Conservation (phyloP, 768 basidiomycete genomes). For the Tephrocybe sp. region DNA sequence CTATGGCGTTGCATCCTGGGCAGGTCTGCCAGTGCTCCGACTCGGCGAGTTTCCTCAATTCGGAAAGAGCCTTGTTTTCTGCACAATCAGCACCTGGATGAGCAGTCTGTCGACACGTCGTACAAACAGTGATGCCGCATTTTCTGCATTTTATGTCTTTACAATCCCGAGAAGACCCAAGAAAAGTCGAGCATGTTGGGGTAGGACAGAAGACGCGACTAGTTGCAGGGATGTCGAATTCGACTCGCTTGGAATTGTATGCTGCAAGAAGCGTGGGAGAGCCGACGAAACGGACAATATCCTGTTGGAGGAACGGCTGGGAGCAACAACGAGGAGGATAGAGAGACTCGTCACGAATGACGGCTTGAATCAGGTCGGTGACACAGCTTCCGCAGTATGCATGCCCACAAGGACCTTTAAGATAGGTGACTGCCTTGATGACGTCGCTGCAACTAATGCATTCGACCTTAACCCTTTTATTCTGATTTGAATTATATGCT, state of each 20-base stretch:
- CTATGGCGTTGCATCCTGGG: slow-evolving; percentile 51
- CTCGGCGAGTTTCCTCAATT: slow-evolving; percentile 42
- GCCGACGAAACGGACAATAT: slow-evolving; percentile 7
- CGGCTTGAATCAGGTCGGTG: slow-evolving; percentile 27
- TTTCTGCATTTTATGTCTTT: slow-evolving; percentile 29
- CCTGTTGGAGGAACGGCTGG: slow-evolving; percentile 21
- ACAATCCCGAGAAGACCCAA: slow-evolving; percentile 26
- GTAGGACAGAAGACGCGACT: slow-evolving; percentile 23
- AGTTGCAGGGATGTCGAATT: slow-evolving; percentile 15
- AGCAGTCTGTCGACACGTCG: slow-evolving; percentile 43
- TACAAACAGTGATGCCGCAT: slow-evolving; percentile 43
- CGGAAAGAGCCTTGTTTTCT: slow-evolving; percentile 38
- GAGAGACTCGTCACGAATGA: slow-evolving; percentile 37
- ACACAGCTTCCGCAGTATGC: slow-evolving; percentile 33
- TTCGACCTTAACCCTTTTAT: slow-evolving; percentile 2
- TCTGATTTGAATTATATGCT: no score
- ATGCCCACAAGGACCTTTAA: slow-evolving; percentile 35
- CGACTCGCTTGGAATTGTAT: slow-evolving; percentile 11
- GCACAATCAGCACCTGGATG: slow-evolving; percentile 40
- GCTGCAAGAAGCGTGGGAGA: not conserved
- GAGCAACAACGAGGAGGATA: slow-evolving; percentile 41
- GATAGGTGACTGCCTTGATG: not conserved
- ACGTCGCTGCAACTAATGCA: slow-evolving; percentile 17
- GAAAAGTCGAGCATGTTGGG: slow-evolving; percentile 39
- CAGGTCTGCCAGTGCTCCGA: slow-evolving; percentile 59